Percentiles rank a stretch among this genome's conserved stretches.
Evolutionary conservation across 331 rosid species (phyloP).

Genomic region (Telfairia occidentalis): DNA sequence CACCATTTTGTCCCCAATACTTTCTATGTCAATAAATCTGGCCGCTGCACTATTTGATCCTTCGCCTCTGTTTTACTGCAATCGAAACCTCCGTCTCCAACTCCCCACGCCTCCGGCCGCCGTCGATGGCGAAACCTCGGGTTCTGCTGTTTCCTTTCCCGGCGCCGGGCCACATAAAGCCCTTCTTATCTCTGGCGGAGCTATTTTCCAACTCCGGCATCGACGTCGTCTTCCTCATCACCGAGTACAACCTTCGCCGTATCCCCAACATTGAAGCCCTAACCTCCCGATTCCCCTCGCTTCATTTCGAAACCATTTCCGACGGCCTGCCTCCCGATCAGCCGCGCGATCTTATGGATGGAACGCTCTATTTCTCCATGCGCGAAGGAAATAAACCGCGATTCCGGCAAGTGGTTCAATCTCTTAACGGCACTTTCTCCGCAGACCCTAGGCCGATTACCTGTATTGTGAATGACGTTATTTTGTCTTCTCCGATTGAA

Average conservation of each 20-base stretch:
- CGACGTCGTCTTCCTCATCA: slow-evolving; percentile 24
- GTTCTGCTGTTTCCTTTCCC: slow-evolving; percentile 19
- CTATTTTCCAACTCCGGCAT: slow-evolving; percentile 11
- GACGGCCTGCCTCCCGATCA: slow-evolving; percentile 18
- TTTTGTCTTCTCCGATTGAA: slow-evolving; percentile 17
- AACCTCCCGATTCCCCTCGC: background rate
- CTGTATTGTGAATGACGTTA: slow-evolving; percentile 31
- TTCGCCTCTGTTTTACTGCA: no score
- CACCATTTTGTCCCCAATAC: no score
- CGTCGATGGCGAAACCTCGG: slow-evolving; percentile 9
- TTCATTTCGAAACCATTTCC: slow-evolving; percentile 16
- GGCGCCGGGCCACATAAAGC: slow-evolving; percentile 24
- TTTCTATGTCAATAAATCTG: no score
- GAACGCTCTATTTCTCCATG: background rate
- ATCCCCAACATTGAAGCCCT: slow-evolving; percentile 4
- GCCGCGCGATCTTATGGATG: background rate
- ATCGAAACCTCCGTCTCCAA: no score
- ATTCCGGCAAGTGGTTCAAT: slow-evolving; percentile 15
- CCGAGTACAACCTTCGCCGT: slow-evolving; percentile 12
- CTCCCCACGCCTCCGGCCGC: background rate
- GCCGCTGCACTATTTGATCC: no score
- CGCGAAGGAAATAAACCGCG: background rate
- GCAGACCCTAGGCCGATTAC: background rate
- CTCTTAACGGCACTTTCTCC: background rate
- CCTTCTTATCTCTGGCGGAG: slow-evolving; percentile 22